phyloP scores from a whole-genome alignment of 805 yeast genomes.

The Starmerella roubikii region DNA sequence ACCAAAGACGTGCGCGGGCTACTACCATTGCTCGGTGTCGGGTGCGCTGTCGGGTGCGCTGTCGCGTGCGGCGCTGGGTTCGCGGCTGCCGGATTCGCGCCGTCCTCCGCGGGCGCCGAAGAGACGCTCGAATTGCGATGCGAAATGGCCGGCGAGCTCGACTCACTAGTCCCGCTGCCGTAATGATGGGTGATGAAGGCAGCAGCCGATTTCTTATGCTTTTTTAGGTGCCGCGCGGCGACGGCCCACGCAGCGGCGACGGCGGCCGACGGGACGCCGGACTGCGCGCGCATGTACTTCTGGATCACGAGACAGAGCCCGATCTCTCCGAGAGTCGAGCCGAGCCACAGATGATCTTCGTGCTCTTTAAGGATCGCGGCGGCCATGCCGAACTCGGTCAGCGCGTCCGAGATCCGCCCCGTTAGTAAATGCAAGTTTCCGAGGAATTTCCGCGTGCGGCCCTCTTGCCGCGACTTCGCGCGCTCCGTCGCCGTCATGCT shows the following conservation, averaged over 20 bases:
- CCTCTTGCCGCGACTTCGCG: constrained; percentile 38
- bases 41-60: no score
- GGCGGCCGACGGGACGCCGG: constrained; percentile 26
- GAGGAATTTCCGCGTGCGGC: constrained; percentile 60
- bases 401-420: constrained; percentile 62
- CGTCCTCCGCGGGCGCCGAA: not conserved
- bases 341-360: constrained; percentile 78
- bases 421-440: constrained; percentile 70
- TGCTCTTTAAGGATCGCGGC: constrained; percentile 41
- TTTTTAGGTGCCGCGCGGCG: constrained; percentile 5
- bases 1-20: constrained; percentile 32
- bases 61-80: not conserved
- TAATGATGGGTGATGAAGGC: not conserved
- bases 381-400: constrained; percentile 64
- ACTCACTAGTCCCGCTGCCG: not conserved
- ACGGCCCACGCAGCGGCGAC: constrained; percentile 16
- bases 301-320: constrained; percentile 52
- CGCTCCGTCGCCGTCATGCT: constrained; percentile 27
- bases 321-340: constrained; percentile 71
- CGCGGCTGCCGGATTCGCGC: not conserved
- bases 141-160: not conserved
- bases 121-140: not conserved
- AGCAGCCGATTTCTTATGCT: not conserved
- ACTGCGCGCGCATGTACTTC: constrained; percentile 38
- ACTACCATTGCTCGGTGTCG: not conserved